A percentile compares a stretch with the other conserved stretches of the same genome.
These are phyloP conservation scores for Castanopsis chinensis DNA, from an alignment of 306 rosid species.

Conservation along the genomic window DNA sequence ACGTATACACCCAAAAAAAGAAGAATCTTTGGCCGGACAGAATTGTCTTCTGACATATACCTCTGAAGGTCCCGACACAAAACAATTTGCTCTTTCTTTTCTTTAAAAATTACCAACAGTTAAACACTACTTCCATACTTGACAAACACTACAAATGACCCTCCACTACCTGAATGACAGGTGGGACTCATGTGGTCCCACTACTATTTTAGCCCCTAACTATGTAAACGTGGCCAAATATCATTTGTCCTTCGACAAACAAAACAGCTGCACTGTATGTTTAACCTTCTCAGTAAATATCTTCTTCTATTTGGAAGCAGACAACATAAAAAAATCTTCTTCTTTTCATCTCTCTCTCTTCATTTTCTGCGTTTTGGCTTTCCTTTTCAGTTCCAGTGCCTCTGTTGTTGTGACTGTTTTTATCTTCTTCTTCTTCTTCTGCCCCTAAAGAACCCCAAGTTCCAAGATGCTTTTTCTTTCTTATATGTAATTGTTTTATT, in stretches of 20 bases:
- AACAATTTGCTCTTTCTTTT: too few species aligned
- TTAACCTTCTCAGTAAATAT: not conserved
- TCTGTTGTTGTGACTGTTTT: too few species aligned
- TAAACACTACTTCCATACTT: constrained; percentile 3
- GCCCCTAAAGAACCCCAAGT: too few species aligned
- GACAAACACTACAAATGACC: not conserved
- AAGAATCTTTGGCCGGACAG: not conserved
- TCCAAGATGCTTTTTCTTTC: not conserved
- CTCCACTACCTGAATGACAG: constrained; percentile 20
- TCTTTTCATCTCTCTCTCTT: not conserved
- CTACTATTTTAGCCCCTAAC: not conserved
- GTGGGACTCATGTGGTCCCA: constrained; percentile 1
- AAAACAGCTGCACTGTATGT: not conserved
- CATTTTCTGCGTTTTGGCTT: constrained; percentile 12
- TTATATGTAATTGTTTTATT: constrained; percentile 23
- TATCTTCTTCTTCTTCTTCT: too few species aligned
- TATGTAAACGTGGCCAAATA: constrained; percentile 1
- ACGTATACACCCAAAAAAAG: too few species aligned
- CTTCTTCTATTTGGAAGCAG: constrained; percentile 8
- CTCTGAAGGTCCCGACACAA: not conserved
- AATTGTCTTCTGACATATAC: not conserved
- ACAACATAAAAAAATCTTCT: not conserved
- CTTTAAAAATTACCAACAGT: not conserved
- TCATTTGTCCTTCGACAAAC: constrained; percentile 11
- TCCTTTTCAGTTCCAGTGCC: too few species aligned